These are phyloP conservation scores for Cladosporium sp. DNA, from an alignment of 2,329 filamentous ascomycete genomes.

Conservation along the genomic window DNA sequence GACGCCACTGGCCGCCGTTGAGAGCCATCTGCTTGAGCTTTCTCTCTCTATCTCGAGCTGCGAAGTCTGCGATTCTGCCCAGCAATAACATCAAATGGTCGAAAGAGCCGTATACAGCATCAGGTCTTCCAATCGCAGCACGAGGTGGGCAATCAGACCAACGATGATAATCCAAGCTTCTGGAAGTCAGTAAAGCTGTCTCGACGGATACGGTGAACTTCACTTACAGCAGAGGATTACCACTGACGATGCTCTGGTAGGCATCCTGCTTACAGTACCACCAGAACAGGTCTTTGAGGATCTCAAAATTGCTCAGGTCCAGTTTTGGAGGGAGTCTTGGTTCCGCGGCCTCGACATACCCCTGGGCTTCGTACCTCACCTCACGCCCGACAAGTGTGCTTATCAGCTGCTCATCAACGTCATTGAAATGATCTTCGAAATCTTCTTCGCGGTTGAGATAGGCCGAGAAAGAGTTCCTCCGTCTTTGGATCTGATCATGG, in stretches of 20 bases:
- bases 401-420: constrained; percentile 52
- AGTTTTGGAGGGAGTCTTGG: constrained; percentile 25
- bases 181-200: not conserved
- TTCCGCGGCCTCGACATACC: constrained; percentile 40
- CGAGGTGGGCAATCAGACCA: constrained; percentile 88
- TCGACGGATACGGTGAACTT: constrained; percentile 21
- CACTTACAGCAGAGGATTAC: constrained; percentile 75
- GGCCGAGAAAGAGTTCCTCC: constrained; percentile 9
- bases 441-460: constrained; percentile 18
- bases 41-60: constrained; percentile 66
- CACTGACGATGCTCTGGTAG: constrained; percentile 84
- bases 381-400: constrained; percentile 52
- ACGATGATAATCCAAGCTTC: constrained; percentile 67
- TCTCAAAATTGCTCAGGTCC: constrained; percentile 75
- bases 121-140: constrained; percentile 67
- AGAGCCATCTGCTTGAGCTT: constrained; percentile 64
- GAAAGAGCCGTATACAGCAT: constrained; percentile 79
- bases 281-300: constrained; percentile 83
- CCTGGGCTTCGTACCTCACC: constrained; percentile 54
- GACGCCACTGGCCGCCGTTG: constrained; percentile 52
- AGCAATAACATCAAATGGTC: constrained; percentile 82
- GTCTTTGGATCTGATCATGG: constrained; percentile 21
- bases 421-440: constrained; percentile 32
- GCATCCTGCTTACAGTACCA: constrained; percentile 94
- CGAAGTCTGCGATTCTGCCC: constrained; percentile 72